Evolutionary conservation across 768 basidiomycete genomes (phyloP).

Genomic region (Mycena alexandri): DNA sequence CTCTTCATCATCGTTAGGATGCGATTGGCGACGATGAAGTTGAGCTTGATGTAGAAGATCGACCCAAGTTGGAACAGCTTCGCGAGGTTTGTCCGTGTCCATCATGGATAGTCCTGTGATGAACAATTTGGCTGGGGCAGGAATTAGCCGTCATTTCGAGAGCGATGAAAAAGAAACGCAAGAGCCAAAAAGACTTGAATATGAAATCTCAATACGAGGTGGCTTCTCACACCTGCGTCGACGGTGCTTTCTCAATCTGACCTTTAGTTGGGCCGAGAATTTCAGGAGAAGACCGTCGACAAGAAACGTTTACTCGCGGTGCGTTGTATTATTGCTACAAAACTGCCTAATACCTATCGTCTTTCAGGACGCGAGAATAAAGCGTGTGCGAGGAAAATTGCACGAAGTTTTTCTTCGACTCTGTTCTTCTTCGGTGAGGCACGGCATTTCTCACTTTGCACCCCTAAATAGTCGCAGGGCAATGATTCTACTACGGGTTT

Average conservation of each 20-base stretch:
- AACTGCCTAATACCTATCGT: not conserved
- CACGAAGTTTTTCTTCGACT: not conserved
- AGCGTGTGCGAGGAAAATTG: not conserved
- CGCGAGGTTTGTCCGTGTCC: not conserved
- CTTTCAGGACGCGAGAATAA: not conserved
- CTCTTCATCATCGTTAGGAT: not conserved
- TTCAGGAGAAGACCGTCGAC: not conserved
- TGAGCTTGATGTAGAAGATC: not conserved
- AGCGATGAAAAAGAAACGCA: not conserved
- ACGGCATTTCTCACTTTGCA: not conserved
- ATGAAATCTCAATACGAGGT: not conserved
- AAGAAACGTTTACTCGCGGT: not conserved
- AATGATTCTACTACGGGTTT: not conserved
- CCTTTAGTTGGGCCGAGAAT: not conserved
- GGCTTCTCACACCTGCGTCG: not conserved
- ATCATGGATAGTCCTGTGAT: not conserved
- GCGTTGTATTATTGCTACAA: not conserved
- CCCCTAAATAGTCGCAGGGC: not conserved
- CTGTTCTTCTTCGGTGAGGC: constrained; percentile 7
- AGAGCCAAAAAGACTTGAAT: not conserved
- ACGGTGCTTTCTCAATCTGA: not conserved
- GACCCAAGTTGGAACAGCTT: not conserved
- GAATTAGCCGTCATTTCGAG: not conserved
- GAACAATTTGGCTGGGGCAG: not conserved
- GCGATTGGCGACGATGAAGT: not conserved